These are phyloP conservation scores for Penicillium mononematosum DNA, from an alignment of 495 filamentous ascomycete species.

Conservation along the genomic window DNA sequence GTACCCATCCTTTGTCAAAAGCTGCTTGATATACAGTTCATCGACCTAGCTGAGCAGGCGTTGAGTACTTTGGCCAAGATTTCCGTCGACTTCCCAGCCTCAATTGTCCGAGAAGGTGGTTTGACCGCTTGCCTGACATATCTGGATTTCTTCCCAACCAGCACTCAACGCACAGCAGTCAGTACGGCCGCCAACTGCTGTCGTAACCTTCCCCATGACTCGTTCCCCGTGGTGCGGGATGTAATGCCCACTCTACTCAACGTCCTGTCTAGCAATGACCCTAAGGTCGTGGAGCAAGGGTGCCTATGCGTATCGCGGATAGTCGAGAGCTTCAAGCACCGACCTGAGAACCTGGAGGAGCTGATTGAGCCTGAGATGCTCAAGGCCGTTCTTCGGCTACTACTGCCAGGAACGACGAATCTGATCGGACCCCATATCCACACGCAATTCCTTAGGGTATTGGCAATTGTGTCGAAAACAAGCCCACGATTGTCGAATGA, in stretches of 20 bases:
- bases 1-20: conserved; percentile 94
- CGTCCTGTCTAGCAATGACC: conserved; percentile 87
- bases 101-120: conserved; percentile 94
- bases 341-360: conserved; percentile 84
- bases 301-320: conserved; percentile 96
- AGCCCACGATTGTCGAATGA: conserved; percentile 86
- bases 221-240: conserved; percentile 81
- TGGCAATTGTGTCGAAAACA: conserved; percentile 82
- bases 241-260: conserved; percentile 94
- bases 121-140: conserved; percentile 90
- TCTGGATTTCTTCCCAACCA: conserved; percentile 96
- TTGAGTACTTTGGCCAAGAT: conserved; percentile 97
- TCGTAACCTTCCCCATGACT: conserved; percentile 90
- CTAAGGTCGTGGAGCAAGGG: conserved; percentile 94
- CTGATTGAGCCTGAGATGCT: conserved; percentile 85
- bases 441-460: conserved; percentile 89
- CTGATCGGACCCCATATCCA: conserved; percentile 94
- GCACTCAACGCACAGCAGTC: conserved; percentile 93
- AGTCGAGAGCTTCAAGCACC: conserved; percentile 91
- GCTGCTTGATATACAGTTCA: conserved; percentile 89
- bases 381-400: conserved; percentile 79
- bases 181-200: conserved; percentile 98
- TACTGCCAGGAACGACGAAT: conserved; percentile 93
- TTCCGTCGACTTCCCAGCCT: conserved; percentile 91
- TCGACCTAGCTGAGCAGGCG: conserved; percentile 96